Evolutionary conservation across 345 rosid genomes (phyloP).

Genomic region (Arabis hirsuta): DNA sequence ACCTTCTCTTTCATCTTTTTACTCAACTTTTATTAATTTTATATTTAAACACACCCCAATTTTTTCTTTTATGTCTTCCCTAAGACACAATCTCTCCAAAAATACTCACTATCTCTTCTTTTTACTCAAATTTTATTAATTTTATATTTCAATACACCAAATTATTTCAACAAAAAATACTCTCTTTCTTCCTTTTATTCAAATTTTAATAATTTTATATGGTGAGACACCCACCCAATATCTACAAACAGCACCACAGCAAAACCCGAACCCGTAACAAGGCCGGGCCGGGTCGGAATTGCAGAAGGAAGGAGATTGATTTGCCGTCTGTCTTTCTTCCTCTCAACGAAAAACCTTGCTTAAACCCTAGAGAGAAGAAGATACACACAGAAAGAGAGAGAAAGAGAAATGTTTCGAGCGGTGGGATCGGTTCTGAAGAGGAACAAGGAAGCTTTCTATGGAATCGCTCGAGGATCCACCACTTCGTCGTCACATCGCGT

Average conservation of each 20-base stretch:
- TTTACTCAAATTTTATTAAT: no score
- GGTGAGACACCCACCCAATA: no score
- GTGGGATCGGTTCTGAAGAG: slow-evolving; percentile 62
- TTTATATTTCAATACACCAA: no score
- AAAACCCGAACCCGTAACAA: slow-evolving; percentile 30
- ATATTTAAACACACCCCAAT: no score
- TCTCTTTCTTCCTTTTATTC: no score
- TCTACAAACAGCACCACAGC: slow-evolving; percentile 38
- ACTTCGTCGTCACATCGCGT: slow-evolving; percentile 42
- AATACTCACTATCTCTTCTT: no score
- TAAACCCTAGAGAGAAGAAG: slow-evolving; percentile 38
- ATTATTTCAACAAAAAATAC: no score
- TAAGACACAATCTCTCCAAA: no score
- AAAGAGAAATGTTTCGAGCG: slow-evolving; percentile 53
- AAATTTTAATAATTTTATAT: no score
- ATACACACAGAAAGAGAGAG: not conserved
- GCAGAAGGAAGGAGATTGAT: slow-evolving; percentile 23
- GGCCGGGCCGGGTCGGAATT: slow-evolving; percentile 24
- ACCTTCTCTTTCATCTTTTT: no score
- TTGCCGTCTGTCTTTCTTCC: slow-evolving; percentile 2
- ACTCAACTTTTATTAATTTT: no score
- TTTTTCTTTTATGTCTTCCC: no score
- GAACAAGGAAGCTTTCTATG: slow-evolving; percentile 45
- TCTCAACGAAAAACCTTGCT: slow-evolving; percentile 38
- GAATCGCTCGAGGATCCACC: slow-evolving; percentile 40